These are phyloP conservation scores for Asterochloris erici DNA, from an alignment of 139 green algal genomes.

Conservation along the genomic window DNA sequence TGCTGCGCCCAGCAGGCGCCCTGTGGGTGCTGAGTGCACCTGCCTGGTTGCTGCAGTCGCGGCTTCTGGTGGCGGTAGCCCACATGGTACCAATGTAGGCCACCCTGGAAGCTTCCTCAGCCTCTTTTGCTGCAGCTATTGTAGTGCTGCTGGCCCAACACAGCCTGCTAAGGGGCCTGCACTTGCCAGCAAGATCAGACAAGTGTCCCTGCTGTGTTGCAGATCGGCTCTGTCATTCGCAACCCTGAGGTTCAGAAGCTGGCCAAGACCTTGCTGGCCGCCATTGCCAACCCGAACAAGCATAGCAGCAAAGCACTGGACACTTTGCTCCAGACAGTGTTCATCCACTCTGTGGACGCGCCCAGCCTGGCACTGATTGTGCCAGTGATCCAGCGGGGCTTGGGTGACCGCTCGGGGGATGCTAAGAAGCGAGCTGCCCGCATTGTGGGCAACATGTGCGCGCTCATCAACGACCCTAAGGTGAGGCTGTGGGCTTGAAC, in stretches of 20 bases:
- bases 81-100: too few relatives aligned
- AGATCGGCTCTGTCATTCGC: constrained; percentile 89
- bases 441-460: constrained; percentile 94
- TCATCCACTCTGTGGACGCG: constrained; percentile 95
- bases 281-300: constrained; percentile 81
- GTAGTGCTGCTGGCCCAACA: too few relatives aligned
- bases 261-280: constrained; percentile 77
- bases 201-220: not conserved
- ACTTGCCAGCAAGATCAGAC: too few relatives aligned
- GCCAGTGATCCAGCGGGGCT: constrained; percentile 85
- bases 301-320: constrained; percentile 64
- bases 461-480: constrained; percentile 88
- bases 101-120: too few relatives aligned
- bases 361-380: constrained; percentile 92
- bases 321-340: constrained; percentile 83
- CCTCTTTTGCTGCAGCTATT: too few relatives aligned
- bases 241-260: constrained; percentile 91
- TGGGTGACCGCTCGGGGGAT: constrained; percentile 86
- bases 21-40: too few relatives aligned
- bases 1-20: too few relatives aligned
- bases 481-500: constrained; percentile 16
- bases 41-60: too few relatives aligned
- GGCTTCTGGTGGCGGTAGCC: too few relatives aligned
- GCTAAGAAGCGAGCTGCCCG: constrained; percentile 90
- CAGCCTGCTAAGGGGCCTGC: too few relatives aligned